Evolutionary conservation across 148 eudicot genomes (phyloP).

Genomic region (Spergularia bocconei): DNA sequence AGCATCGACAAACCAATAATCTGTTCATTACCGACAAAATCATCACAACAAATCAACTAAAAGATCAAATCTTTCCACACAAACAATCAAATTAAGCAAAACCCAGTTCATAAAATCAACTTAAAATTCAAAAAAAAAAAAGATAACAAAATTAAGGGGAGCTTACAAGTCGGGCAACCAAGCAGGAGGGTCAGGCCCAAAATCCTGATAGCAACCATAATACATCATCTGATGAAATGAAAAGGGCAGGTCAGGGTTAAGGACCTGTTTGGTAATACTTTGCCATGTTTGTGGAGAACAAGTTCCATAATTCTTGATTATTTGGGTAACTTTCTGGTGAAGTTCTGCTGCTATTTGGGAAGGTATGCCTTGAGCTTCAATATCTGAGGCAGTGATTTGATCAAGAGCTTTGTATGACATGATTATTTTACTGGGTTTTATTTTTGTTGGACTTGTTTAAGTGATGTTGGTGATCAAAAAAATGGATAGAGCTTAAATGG

Average conservation of each 20-base stretch:
- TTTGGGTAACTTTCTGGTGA: slow-evolving; percentile 45
- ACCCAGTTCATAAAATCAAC: not conserved
- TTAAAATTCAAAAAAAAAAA: not conserved
- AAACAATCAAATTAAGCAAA: slow-evolving; percentile 10
- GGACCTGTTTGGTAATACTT: slow-evolving; percentile 41
- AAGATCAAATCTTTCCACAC: not conserved
- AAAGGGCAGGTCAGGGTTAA: slow-evolving; percentile 72
- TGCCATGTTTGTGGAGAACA: slow-evolving; percentile 66
- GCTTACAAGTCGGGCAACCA: slow-evolving; percentile 82
- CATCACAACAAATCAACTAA: not conserved
- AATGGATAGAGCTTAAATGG: too few species aligned
- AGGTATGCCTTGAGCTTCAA: slow-evolving; percentile 49
- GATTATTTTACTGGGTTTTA: slow-evolving; percentile 17
- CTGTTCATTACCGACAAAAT: too few species aligned
- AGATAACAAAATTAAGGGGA: not conserved
- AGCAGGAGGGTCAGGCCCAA: slow-evolving; percentile 84
- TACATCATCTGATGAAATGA: slow-evolving; percentile 81
- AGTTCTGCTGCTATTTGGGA: slow-evolving; percentile 36
- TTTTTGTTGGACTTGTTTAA: not conserved
- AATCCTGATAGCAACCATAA: slow-evolving; percentile 67
- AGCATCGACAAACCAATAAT: not conserved
- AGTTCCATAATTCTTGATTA: slow-evolving; percentile 43
- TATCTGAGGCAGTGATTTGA: slow-evolving; percentile 46
- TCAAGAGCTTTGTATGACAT: slow-evolving; percentile 59
- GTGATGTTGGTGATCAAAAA: not conserved